Evolutionary conservation across 352 stramenopile species (phyloP), one percentile per base, ranked within the genome.

Genomic region (Globisporangium heterothallicum): DNA sequence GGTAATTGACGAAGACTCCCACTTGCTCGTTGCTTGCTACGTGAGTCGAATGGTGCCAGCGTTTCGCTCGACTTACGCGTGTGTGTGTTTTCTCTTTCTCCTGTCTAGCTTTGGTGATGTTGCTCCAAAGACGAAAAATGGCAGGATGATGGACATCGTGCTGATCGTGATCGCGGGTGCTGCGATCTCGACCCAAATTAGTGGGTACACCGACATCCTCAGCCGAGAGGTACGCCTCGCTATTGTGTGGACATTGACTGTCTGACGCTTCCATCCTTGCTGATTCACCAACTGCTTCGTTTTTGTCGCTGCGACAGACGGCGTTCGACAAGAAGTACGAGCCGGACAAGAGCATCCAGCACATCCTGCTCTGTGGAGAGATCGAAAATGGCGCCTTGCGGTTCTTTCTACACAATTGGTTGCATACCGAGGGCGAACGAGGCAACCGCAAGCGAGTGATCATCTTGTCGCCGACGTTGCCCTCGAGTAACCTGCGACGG

Each of bases 381-480:
- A 73, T 93, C 32, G 66, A 88, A 18, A 77, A 87, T 32, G 65
- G 74, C 14, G 69, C 74, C 1, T 67, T 92, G 3, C 66, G 78
- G 8, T 90, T 89, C 49, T 95, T 95, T 50, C 61, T 95, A 10
- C 70, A 86, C 53, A 82, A 80, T 21, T 91, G 86, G 74, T 58
- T 93, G 1, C 66, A 87, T 36, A 63, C 77, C 49, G 74, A 89
- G 43, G 65, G 84, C 55, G 70, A 91, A 35, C 60, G 71, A 22
- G 64, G 70, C 30, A 73, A 72, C 25, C 64, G 64, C 5, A 66
- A 74, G 18, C 84, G 80, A 53, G 79, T 92, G 16, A 71, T 95
- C 12, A 87, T 93, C 29, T 59, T 94, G 10, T 71, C 72, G 3
- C 78, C 77, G 0, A 71, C 61, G 0, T 61, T 89, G 6, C 81